phyloP scores from a whole-genome alignment of 2,329 filamentous ascomycete genomes.

The Paramyrothecium sp. region DNA sequence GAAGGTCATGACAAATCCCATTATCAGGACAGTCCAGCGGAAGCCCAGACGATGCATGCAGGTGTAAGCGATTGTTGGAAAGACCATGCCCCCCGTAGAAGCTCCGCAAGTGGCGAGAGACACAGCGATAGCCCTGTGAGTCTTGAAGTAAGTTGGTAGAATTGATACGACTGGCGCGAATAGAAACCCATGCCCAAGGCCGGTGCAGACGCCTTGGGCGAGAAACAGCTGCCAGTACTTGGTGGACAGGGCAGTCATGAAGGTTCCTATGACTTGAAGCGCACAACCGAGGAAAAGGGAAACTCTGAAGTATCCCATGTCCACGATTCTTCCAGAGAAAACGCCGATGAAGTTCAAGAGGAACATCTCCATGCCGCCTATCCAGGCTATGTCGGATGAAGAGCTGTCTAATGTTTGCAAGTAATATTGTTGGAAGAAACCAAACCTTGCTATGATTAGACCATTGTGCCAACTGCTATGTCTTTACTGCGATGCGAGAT shows the following conservation, averaged over 20 bases:
- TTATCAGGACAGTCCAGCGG: conserved; percentile 6
- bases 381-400: conserved; percentile 33
- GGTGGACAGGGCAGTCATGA: conserved; percentile 34
- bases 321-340: conserved; percentile 36
- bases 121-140: conserved; percentile 49
- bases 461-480: background rate
- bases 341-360: conserved; percentile 34
- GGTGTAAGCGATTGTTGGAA: conserved; percentile 33
- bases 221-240: conserved; percentile 46
- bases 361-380: conserved; percentile 29
- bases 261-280: conserved; percentile 36
- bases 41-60: conserved; percentile 2
- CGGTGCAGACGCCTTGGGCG: conserved; percentile 43
- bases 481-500: background rate
- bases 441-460: background rate
- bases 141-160: conserved; percentile 56
- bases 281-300: conserved; percentile 3
- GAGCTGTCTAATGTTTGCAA: conserved; percentile 21
- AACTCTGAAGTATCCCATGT: conserved; percentile 28
- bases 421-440: conserved; percentile 16
- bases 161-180: conserved; percentile 55
- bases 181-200: conserved; percentile 48
- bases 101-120: conserved; percentile 55
- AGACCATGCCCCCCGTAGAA: conserved; percentile 50
- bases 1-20: conserved; percentile 7